These are phyloP conservation scores for Monilinia aucupariae DNA, from an alignment of 2,329 filamentous ascomycete species.

Conservation along the genomic window DNA sequence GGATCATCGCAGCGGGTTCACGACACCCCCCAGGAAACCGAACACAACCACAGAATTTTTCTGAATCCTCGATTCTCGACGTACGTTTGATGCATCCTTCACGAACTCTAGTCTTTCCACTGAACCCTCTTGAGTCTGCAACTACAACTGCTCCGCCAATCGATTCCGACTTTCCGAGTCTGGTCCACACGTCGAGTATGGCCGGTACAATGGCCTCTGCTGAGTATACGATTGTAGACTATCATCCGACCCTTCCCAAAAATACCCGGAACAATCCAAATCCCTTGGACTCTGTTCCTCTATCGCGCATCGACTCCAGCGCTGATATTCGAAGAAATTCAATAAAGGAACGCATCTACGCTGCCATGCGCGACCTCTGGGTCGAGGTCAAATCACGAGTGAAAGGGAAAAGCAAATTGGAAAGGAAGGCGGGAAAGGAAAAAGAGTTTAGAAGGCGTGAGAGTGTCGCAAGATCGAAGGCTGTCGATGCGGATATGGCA, in stretches of 20 bases:
- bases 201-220: background rate
- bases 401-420: background rate
- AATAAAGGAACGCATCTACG: background rate
- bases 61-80: background rate
- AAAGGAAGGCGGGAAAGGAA: background rate
- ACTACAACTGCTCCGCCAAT: background rate
- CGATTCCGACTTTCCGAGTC: background rate
- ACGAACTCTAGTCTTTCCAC: background rate
- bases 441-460: background rate
- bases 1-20: background rate
- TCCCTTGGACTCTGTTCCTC: background rate
- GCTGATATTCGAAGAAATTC: background rate
- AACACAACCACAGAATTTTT: background rate
- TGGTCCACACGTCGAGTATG: background rate
- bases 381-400: background rate
- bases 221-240: background rate
- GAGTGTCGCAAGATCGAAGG: background rate
- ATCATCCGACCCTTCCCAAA: background rate
- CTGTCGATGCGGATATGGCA: background rate
- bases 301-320: background rate
- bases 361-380: background rate
- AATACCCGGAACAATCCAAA: background rate
- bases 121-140: background rate
- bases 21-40: background rate
- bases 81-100: background rate